Evolutionary conservation across 2,329 filamentous ascomycete genomes (phyloP).

Genomic region (Magnaporthiopsis rhizophila): DNA sequence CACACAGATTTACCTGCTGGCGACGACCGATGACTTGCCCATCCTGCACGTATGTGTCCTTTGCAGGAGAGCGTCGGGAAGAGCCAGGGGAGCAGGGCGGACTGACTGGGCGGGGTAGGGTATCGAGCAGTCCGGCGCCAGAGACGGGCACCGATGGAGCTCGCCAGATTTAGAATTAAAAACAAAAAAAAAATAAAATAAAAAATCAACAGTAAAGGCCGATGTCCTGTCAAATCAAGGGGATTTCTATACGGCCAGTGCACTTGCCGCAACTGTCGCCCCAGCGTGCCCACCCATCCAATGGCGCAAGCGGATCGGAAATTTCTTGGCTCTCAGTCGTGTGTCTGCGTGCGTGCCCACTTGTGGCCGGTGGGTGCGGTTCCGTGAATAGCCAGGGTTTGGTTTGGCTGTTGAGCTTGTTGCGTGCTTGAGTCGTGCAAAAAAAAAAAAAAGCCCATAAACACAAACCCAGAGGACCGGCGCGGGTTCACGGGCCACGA

Average conservation of each 20-base stretch:
- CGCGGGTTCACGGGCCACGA: neutral
- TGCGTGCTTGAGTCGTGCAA: neutral
- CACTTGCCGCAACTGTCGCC: neutral
- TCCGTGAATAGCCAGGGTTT: neutral
- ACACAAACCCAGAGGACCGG: neutral
- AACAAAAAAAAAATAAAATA: neutral
- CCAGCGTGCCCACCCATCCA: neutral
- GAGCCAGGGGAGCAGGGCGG: neutral
- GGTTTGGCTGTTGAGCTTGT: neutral
- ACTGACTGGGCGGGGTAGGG: neutral
- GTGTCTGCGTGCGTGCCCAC: neutral
- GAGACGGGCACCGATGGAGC: neutral
- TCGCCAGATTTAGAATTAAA: neutral
- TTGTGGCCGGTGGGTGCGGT: neutral
- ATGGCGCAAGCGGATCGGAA: neutral
- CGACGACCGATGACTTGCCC: neutral
- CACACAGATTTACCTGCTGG: neutral
- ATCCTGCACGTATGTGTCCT: neutral
- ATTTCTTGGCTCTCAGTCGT: neutral
- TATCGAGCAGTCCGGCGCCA: neutral
- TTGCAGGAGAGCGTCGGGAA: neutral
- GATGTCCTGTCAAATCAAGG: neutral
- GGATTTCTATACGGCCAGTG: neutral
- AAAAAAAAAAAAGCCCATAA: neutral
- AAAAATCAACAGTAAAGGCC: neutral